Conservation (phyloP, 768 basidiomycete species). For the Trametes villosa region DNA sequence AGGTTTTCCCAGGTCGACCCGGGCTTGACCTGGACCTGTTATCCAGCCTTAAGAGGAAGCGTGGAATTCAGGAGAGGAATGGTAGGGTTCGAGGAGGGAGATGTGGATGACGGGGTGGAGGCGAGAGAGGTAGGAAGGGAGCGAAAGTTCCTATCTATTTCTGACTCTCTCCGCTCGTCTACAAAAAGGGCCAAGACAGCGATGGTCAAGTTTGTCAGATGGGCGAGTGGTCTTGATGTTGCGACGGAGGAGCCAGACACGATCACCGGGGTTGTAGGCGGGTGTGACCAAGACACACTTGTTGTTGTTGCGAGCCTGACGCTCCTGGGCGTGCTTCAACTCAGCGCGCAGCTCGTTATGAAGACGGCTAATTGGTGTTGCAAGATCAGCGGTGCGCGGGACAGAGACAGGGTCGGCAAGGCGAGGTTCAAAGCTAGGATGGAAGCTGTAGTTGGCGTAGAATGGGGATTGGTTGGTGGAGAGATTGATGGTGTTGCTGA, state of each 20-base stretch:
- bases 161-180: conserved; percentile 9
- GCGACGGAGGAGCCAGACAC: conserved; percentile 44
- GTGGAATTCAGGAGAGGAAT: conserved; percentile 39
- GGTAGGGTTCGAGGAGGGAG: conserved; percentile 34
- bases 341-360: conserved; percentile 41
- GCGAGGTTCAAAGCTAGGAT: too few species aligned
- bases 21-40: too few species aligned
- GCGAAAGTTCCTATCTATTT: conserved; percentile 33
- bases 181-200: background rate
- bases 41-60: conserved; percentile 29
- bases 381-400: conserved; percentile 32
- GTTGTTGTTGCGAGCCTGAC: conserved; percentile 36
- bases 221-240: conserved; percentile 47
- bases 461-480: too few species aligned
- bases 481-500: too few species aligned
- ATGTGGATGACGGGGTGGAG: conserved; percentile 46
- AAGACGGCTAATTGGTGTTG: conserved; percentile 34
- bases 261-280: conserved; percentile 35
- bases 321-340: conserved; percentile 36
- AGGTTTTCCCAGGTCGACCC: too few species aligned
- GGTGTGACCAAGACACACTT: conserved; percentile 31
- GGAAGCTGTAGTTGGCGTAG: too few species aligned
- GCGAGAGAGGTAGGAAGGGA: conserved; percentile 36
- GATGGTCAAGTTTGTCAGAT: conserved; percentile 39
- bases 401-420: too few species aligned